These are phyloP conservation scores for Leishmania mexicana DNA, from an alignment of 208 protist species.

Conservation along the genomic window DNA sequence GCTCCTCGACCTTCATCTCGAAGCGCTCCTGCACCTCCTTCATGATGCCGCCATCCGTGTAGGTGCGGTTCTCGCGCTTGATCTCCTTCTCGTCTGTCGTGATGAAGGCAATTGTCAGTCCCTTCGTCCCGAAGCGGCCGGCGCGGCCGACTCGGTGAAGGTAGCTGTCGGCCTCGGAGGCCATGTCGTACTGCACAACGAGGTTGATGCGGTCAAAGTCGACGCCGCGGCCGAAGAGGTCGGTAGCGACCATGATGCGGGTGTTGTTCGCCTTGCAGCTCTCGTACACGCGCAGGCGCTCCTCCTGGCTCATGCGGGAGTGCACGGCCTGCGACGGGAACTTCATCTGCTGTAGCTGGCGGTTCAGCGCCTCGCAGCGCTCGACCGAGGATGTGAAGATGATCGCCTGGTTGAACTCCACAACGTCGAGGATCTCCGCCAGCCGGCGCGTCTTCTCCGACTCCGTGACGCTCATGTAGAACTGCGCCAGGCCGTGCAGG, in stretches of 20 bases:
- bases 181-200: constrained; percentile 99
- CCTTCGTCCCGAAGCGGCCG: constrained; percentile 99
- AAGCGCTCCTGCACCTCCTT: constrained; percentile 98
- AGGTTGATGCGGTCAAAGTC: constrained; percentile 99
- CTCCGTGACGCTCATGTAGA: constrained; percentile 98
- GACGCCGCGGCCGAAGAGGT: constrained; percentile 99
- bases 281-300: constrained; percentile 90
- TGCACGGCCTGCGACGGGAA: constrained; percentile 98
- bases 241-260: constrained; percentile 99
- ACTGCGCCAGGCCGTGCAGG: constrained; percentile 99
- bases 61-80: constrained; percentile 86
- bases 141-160: constrained; percentile 97
- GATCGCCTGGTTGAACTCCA: constrained; percentile 99
- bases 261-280: constrained; percentile 99
- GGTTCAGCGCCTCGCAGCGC: constrained; percentile 94
- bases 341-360: constrained; percentile 94
- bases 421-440: constrained; percentile 97
- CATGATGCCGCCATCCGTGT: constrained; percentile 92
- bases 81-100: constrained; percentile 94
- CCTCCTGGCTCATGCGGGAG: constrained; percentile 94
- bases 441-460: constrained; percentile 98
- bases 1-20: constrained; percentile 96
- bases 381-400: constrained; percentile 98
- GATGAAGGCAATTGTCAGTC: constrained; percentile 99
- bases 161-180: constrained; percentile 96